Percentiles rank a stretch among this genome's conserved stretches.
phyloP scores from a whole-genome alignment of 2,329 filamentous ascomycete species.

The Plenodomus biglobosus region DNA sequence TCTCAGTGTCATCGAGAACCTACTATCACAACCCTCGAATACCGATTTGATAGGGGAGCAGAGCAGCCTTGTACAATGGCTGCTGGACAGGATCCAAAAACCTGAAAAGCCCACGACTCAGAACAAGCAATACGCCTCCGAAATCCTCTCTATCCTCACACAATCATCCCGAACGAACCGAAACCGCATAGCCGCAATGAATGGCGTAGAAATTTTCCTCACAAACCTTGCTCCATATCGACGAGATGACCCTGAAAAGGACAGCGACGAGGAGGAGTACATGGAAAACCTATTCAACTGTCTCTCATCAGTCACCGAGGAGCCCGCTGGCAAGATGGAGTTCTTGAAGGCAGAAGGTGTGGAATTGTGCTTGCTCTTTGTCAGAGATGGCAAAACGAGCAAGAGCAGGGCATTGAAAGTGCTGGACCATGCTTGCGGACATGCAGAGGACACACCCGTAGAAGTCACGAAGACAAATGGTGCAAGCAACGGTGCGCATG shows the following conservation, averaged over 20 bases:
- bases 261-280: conserved; percentile 89
- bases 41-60: conserved; percentile 73
- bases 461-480: conserved; percentile 21
- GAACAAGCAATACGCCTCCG: conserved; percentile 94
- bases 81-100: conserved; percentile 71
- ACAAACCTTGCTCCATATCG: conserved; percentile 84
- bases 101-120: conserved; percentile 72
- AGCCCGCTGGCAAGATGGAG: conserved; percentile 71
- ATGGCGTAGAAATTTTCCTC: conserved; percentile 77
- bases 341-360: conserved; percentile 90
- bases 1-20: conserved; percentile 77
- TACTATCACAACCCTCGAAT: conserved; percentile 70
- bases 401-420: conserved; percentile 76
- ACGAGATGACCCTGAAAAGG: conserved; percentile 79
- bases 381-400: conserved; percentile 83
- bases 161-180: conserved; percentile 72
- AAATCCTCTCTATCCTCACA: conserved; percentile 84
- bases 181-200: conserved; percentile 61
- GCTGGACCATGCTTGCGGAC: conserved; percentile 77
- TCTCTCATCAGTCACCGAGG: conserved; percentile 77
- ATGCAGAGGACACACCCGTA: conserved; percentile 40
- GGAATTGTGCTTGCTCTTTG: conserved; percentile 88
- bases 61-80: conserved; percentile 70
- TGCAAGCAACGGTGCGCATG: conserved; percentile 17
- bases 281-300: conserved; percentile 92